Evolutionary conservation across 2,329 filamentous ascomycete genomes (phyloP).

Genomic region (Thelonectria discophora): DNA sequence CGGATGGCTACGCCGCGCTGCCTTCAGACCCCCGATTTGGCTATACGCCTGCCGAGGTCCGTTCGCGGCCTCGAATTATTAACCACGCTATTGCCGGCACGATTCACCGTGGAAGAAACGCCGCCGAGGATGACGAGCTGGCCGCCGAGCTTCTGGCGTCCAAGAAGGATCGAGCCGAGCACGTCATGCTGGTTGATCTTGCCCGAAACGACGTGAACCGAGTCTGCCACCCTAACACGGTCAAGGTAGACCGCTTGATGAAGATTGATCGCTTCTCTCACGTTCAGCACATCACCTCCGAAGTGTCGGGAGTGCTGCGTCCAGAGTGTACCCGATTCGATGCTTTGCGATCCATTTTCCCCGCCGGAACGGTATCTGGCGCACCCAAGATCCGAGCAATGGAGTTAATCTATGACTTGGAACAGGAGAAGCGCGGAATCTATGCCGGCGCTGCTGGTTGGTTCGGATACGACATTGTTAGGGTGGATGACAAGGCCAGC

Average conservation of each 20-base stretch:
- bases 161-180: slow-evolving; percentile 86
- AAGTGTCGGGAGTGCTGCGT: slow-evolving; percentile 91
- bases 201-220: slow-evolving; percentile 97
- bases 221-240: slow-evolving; percentile 89
- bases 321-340: slow-evolving; percentile 89
- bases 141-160: slow-evolving; percentile 72
- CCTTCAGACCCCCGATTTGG: slow-evolving; percentile 39
- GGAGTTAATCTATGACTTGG: slow-evolving; percentile 95
- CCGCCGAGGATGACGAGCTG: slow-evolving; percentile 79
- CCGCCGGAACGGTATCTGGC: slow-evolving; percentile 93
- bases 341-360: slow-evolving; percentile 95
- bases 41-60: slow-evolving; percentile 37
- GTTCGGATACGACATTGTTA: slow-evolving; percentile 85
- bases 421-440: slow-evolving; percentile 91
- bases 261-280: slow-evolving; percentile 94
- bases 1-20: slow-evolving; percentile 39
- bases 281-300: slow-evolving; percentile 95
- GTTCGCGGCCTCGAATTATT: slow-evolving; percentile 85
- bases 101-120: slow-evolving; percentile 80
- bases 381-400: slow-evolving; percentile 97
- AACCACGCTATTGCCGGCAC: slow-evolving; percentile 98
- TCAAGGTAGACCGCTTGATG: slow-evolving; percentile 93
- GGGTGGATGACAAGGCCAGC: slow-evolving; percentile 61
- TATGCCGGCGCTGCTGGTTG: slow-evolving; percentile 98
- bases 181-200: slow-evolving; percentile 97